A percentile compares a stretch with the other conserved stretches of the same genome.
Evolutionary conservation across 176 grass and related monocot genomes (phyloP).

Genomic region (Zea mays): Zm-B73-REFERENCE-NAM-5.0 NC_050100.1:218271501-218272000

Average conservation of each 20-base stretch:
- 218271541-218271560: background rate
- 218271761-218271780: background rate
- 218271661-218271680: background rate
- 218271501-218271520: background rate
- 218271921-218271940: accelerated
- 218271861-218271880: constrained; percentile 99
- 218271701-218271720: background rate
- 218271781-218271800: background rate
- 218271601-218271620: background rate
- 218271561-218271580: background rate
- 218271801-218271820: background rate
- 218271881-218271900: constrained; percentile 96
- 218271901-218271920: accelerated
- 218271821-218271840: constrained; percentile 81
- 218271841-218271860: constrained; percentile 98
- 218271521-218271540: no score
- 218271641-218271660: background rate
- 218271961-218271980: background rate
- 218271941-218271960: background rate
- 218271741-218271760: no score
- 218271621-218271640: background rate
- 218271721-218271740: background rate
- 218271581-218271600: background rate
- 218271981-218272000: background rate
- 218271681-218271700: background rate